Conservation (phyloP, 1,284 basidiomycete species). For the Pseudozyma thailandica region DNA sequence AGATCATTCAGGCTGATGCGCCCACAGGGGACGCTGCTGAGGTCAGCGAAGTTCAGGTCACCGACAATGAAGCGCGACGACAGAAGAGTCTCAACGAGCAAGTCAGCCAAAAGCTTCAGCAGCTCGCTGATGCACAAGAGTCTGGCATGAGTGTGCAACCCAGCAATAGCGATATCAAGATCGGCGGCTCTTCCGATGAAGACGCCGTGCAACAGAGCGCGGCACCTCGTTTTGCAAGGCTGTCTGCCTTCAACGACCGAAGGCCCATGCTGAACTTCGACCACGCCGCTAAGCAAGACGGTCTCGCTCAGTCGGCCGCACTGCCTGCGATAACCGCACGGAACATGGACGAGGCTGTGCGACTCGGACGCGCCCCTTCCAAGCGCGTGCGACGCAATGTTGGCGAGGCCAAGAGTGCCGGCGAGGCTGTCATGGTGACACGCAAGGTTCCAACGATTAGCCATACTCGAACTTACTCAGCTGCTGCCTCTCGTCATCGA, state of each 20-base stretch:
- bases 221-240: slow-evolving; percentile 11
- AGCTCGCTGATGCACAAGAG: slow-evolving; percentile 24
- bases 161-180: slow-evolving; percentile 1
- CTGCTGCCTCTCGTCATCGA: slow-evolving; percentile 9
- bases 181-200: slow-evolving; percentile 20
- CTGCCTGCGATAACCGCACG: background rate
- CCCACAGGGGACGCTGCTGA: background rate
- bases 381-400: slow-evolving; percentile 41
- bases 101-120: slow-evolving; percentile 17
- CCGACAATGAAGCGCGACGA: slow-evolving; percentile 15
- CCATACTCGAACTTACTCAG: too few relatives aligned
- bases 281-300: background rate
- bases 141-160: background rate
- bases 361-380: slow-evolving; percentile 42
- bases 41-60: background rate
- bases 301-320: too few relatives aligned
- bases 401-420: slow-evolving; percentile 24
- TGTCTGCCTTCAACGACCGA: slow-evolving; percentile 45
- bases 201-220: background rate
- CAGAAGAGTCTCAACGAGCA: slow-evolving; percentile 28
- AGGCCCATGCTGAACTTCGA: background rate
- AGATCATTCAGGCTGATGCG: slow-evolving; percentile 7
- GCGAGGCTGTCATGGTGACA: slow-evolving; percentile 32
- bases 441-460: slow-evolving; percentile 1
- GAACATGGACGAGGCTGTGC: slow-evolving; percentile 31